Evolutionary conservation across 78 protist species (phyloP).

Genomic region (Planoprotostelium fungivorum): DNA sequence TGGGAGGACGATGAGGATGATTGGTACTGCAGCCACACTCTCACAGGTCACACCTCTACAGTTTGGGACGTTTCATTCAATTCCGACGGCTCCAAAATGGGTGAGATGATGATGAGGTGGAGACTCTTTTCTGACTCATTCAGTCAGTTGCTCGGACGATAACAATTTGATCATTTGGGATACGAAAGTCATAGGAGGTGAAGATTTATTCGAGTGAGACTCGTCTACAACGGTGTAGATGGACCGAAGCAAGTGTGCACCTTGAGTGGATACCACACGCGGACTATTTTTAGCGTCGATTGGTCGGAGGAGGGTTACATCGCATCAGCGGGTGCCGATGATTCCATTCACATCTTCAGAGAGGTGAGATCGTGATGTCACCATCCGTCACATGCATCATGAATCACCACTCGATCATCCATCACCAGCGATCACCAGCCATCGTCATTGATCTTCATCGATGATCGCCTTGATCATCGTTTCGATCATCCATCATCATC

Average conservation of each 20-base stretch:
- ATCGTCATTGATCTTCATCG: no score
- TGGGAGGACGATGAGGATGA: constrained; percentile 88
- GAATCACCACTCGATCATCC: no score
- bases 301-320: constrained; percentile 56
- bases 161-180: constrained; percentile 32
- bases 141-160: constrained; percentile 8
- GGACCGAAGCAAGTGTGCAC: constrained; percentile 13
- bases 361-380: neutral
- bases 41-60: constrained; percentile 86
- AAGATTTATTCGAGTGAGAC: neutral
- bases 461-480: no score
- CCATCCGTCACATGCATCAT: neutral
- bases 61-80: constrained; percentile 86
- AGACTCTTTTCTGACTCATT: constrained; percentile 4
- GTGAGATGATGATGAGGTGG: constrained; percentile 10
- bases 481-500: no score
- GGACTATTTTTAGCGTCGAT: constrained; percentile 61
- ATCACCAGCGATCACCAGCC: no score
- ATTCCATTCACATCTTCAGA: constrained; percentile 40
- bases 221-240: constrained; percentile 6
- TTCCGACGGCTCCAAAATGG: constrained; percentile 42
- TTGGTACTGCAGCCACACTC: constrained; percentile 77
- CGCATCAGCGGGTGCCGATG: constrained; percentile 72
- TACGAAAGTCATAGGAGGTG: neutral
- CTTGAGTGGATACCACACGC: constrained; percentile 32